Evolutionary conservation across 106 monocot genomes (phyloP), one percentile per base, ranked within the genome.

Genomic region (Allium fistulosum): DNA sequence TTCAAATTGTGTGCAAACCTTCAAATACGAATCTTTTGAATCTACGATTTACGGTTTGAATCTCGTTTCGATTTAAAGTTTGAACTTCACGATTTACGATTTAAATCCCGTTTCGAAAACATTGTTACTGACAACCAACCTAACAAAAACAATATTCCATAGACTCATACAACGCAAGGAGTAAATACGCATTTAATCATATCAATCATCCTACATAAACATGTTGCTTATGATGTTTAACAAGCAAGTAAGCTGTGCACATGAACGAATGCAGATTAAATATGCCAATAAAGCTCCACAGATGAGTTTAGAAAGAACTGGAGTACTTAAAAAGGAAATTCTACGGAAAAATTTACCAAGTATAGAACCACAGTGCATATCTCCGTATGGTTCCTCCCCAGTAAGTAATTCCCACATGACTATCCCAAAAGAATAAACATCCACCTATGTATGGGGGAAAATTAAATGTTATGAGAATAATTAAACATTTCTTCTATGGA

Each of bases 341-440:
- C 22, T 37, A 37, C 2, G 5, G 5, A 49, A 12, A 67, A 49
- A 10, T 52, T 16, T 82, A 92, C 97, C 97, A 62, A 97, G 92
- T 67, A 97, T 83, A 13, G 84, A 80, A 75, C 86, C 88, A 81
- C 77, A 81, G 68, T 68, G 86, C 89, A 84, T 92, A 50, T 83
- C 89, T 55, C 86, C 72, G 58, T 97, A 97, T 55, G 97, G 97
- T 27, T 97, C 97, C 73, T 97, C 92, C 56, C 89, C 92, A 55
- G 97, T 97, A 57, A 97, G 92, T 58, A 97, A 69, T 72, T 97
- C 97, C 97, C 97, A 97, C 97, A 97, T 86, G 60, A 86, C 88
- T 70, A 97, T 87, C 1, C 97, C 97, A 75, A 92, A 97, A 48
- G 97, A 97, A 72, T 97, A 97, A 65, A 97, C 96, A 75, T 97